Evolutionary conservation across 176 grass and related monocot species (phyloP), one percentile per base, ranked within the genome.

Genomic region (Lolium rigidum): DNA sequence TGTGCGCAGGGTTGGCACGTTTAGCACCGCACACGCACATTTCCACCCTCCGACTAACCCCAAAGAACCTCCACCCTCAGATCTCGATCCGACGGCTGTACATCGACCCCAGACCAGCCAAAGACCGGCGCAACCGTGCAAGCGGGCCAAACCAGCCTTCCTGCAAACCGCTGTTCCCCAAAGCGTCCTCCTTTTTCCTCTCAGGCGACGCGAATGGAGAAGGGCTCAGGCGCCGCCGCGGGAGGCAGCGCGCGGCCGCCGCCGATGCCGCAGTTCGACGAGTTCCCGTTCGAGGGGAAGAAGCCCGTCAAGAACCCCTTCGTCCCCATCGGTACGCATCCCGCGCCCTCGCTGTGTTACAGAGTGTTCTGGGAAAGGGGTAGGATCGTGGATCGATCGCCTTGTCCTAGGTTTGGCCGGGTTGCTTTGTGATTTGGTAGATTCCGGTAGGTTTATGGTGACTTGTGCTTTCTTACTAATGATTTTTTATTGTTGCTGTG

Each of bases 301-400:
- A 99, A 91, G 84, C 89, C 86, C 15, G 66, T 93, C 57, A 98
- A 95, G 92, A 99, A 99, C 87, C 97, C 97, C 39, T 84, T 99
- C 77, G 97, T 99, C 43, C 97, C 97, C 80, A 91, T 97, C 75
- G 97, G 97, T 99, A 91, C 76, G 55, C 52, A 10, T 77, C 9
- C 47, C 60, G 26, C 60, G 21, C 66, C 75, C 58, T 69, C 50
- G 15, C 18, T 39, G 1, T 26, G 7, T 46, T 15, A 50, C 64
- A 69, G 35, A 38, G 2, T 50, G 66, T n/a, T 78, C 10, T 4
- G 55, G 18, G n/a, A 21, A 38, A 4, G 0, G 0, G 63, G 37
- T 13, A 28, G 76, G 69, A 56, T 80, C 67, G 20, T 35, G 68
- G 69, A 73, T 85, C 76, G 39, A 18, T 28, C 38, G 26, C 28